A percentile compares a stretch with the other conserved stretches of the same genome.
Evolutionary conservation across 371 early-diverging fungal species (phyloP).

Genomic region (Gilbertella persicaria): DNA sequence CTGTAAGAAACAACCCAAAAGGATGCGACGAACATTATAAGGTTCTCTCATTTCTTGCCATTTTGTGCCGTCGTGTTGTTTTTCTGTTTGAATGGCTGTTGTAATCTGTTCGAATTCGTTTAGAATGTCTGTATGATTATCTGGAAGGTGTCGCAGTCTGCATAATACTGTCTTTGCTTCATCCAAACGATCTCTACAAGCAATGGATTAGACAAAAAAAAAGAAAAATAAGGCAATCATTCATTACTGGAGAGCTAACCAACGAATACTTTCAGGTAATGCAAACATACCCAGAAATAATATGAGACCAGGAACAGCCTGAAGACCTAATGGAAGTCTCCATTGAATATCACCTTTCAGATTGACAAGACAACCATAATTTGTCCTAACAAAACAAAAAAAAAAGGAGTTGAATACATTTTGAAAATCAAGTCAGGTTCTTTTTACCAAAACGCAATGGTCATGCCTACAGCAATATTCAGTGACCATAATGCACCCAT

Average conservation of each 20-base stretch:
- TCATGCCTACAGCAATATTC: slow-evolving; percentile 66
- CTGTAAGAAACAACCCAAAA: slow-evolving; percentile 55
- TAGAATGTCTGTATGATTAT: slow-evolving; percentile 31
- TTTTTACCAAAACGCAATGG: slow-evolving; percentile 31
- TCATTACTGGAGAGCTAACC: slow-evolving; percentile 53
- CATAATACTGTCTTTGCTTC: slow-evolving; percentile 68
- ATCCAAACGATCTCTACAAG: slow-evolving; percentile 57
- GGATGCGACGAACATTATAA: slow-evolving; percentile 55
- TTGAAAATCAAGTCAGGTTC: not conserved
- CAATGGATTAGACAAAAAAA: not conserved
- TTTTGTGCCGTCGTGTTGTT: slow-evolving; percentile 52
- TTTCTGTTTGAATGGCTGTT: slow-evolving; percentile 59
- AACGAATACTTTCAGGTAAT: slow-evolving; percentile 83
- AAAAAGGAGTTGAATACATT: too few species aligned
- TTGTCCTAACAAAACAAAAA: slow-evolving; percentile 6
- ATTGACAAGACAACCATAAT: slow-evolving; percentile 11
- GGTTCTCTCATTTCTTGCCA: slow-evolving; percentile 64
- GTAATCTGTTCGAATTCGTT: slow-evolving; percentile 66
- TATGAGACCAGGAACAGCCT: slow-evolving; percentile 70
- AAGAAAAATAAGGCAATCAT: not conserved
- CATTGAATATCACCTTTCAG: slow-evolving; percentile 52
- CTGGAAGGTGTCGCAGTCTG: slow-evolving; percentile 33
- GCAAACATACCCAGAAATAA: slow-evolving; percentile 60
- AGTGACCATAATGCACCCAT: slow-evolving; percentile 53
- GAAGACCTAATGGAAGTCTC: slow-evolving; percentile 76